Evolutionary conservation across 23 red algal species (phyloP), one percentile per base, ranked within the genome.

Genomic region (Gracilaria domingensis): DNA sequence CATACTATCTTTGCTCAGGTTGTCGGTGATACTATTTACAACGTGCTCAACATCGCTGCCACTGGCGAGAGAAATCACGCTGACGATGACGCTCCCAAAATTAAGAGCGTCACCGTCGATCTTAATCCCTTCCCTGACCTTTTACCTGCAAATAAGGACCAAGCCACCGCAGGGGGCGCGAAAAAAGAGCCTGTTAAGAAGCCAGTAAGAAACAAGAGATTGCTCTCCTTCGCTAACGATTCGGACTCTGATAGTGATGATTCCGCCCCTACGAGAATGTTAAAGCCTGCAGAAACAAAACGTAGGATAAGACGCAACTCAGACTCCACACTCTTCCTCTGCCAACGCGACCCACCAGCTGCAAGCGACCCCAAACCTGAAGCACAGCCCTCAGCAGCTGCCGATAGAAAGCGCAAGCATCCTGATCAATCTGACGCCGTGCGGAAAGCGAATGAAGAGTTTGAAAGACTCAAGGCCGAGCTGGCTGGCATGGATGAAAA

Each of bases 1-100:
- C 95, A 97, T 51, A 79, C 91, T 58, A 91, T 97, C 9, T 93
- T 97, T 28, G 95, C 88, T 32, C 58, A 66, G 35, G 78, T 97
- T 23, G 57, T 82, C 32, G 95, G 86, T 59, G 90, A 89, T 32
- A 81, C 62, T 82, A 67, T 91, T 16, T 91, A 62, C 45, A 91
- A 91, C 48, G 37, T 81, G 51, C 62, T 81, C 26, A 73, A 59
- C 39, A 81, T 91, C 42, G 87, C 37, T 49, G 56, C 33, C 49
- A 70, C 69, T 33, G 87, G 75, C 60, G 87, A 91, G 37, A 70
- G 84, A 71, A 56, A 66, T 91, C 74, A 81, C 16, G 59, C 40
- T 61, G 72, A 73, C 29, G 73, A 67, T 48, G 73, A 73, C 78
- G 87, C 51, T 65, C 79, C 79, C n/a, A 45, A 54, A 65, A 82